Evolutionary conservation across 495 filamentous ascomycete genomes (phyloP), one percentile per base, ranked within the genome.

Genomic region (Pyrenula aspistea): DNA sequence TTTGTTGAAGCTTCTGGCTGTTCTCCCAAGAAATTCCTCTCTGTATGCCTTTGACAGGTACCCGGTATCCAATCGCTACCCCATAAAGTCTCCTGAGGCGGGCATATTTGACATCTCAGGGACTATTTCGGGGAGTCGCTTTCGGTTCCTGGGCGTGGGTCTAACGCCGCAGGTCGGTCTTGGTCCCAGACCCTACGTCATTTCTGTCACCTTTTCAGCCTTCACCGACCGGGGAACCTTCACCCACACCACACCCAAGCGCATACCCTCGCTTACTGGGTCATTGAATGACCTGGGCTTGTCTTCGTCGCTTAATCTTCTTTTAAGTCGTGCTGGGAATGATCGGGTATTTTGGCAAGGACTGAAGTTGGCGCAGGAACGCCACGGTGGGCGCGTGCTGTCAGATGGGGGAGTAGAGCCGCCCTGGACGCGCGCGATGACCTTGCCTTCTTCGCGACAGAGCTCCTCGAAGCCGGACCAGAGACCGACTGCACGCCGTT

Each of bases 111-210:
- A n/a, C n/a, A n/a, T n/a, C n/a, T n/a, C n/a, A n/a, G n/a, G n/a
- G n/a, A n/a, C n/a, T n/a, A n/a, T n/a, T n/a, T n/a, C n/a, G n/a
- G n/a, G n/a, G n/a, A n/a, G n/a, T n/a, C n/a, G n/a, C n/a, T n/a
- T n/a, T n/a, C n/a, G n/a, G n/a, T n/a, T n/a, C n/a, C n/a, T 15
- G 15, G 31, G 31, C 31, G 31, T 42, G 31, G 4, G 31, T 15
- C 31, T 42, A 4, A 15, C 31, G 31, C 31, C 31, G 31, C 31
- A 42, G 8, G 8, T 42, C 15, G 31, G 31, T n/a, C n/a, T n/a
- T 4, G 31, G 36, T 55, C 54, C 60, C 56, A 55, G 57, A 55
- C 36, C 15, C 60, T 58, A 62, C 60, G 56, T 55, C 19, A 49
- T 31, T 36, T 24, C n/a, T 55, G 36, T 10, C 53, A 57, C 22